Evolutionary conservation across 345 rosid genomes (phyloP), one percentile per base, ranked within the genome.

Genomic region (Hypericum perforatum): DNA sequence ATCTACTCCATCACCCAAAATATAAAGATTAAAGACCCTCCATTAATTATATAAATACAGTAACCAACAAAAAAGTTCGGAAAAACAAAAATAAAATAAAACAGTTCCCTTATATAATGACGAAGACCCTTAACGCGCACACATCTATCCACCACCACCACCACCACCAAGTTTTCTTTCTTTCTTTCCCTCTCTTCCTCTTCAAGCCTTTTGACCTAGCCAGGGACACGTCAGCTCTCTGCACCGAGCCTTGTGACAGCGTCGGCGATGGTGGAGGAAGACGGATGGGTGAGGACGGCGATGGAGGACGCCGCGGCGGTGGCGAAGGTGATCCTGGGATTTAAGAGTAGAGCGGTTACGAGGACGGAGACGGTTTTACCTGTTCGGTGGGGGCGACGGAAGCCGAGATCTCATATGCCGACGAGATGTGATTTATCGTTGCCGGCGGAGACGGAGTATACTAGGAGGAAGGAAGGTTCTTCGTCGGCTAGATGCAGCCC

Each of bases 261-360:
- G 70, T 53, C 7, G 75, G 58, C 16, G 70, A 14, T 37, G 76
- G 46, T 43, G 60, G 49, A 59, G 39, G 70, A 52, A 47, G 91
- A 89, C 53, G 82, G 76, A 37, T 89, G 96, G 96, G 76, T 89
- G 39, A 64, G 43, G 40, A 69, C 83, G 37, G 96, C 96, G 57
- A 80, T 89, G 82, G 70, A 68, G 5, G 82, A 85, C 43, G 82
- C 77, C 70, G 60, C 44, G 12, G 64, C 85, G 52, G 96, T 82
- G 15, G 95, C 60, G 7, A 82, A 89, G 79, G 75, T 89, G 11
- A 76, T 89, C 11, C 9, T 82, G 8, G 66, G 83, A 42, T 63
- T 85, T 5, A 85, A 75, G 51, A 76, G 70, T 41, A 64, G 32
- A 22, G 32, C 32, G 32, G 32, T 22, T 22, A 22, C 32, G 32